Base-by-base conservation (phyloP, 164 flowering plant genomes). In the Vitis vinifera region DNA sequence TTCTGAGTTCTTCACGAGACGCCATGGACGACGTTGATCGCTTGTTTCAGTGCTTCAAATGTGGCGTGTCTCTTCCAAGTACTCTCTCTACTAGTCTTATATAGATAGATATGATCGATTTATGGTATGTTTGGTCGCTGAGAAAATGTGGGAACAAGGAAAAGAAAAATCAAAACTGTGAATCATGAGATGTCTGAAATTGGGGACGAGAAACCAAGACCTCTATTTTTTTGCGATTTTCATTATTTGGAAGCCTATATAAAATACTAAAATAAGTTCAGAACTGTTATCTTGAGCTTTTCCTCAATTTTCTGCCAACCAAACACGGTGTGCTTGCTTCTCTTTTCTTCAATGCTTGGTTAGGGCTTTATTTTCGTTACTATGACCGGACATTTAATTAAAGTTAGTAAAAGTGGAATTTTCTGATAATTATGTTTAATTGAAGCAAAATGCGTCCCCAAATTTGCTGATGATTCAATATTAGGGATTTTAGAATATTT, bases 1-100 rank as follows among this genome's bases (percentile, higher is more conserved):
- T 6, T 37, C 7, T 37, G 4, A 3, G 44, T 37, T 37, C 7
- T 37, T 37, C 7, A 3, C 44, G 7, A 16, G 31, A 47, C 31
- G 58, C 76, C 60, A 88, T 83, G 92, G 98, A 93, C 75, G 97
- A 94, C 67, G 98, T 94, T 9, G 94, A 94, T 82, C 86, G 97
- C 10, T 76, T 94, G 79, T 94, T 87, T 66, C 79, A 85, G 14
- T 92, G 98, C 83, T 94, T 94, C 87, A 92, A 92, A 70, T 94
- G 98, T 74, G 98, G 98, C 63, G 55, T 89, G 67, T 77, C 90
- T 63, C 89, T 97, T 71, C 98, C 98, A 86, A 71, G 80, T 47
- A 57, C 57, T n/a, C 62, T 60, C 23, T 62, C 75, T 15, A 55
- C 31, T 31, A 37, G 44, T 37, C 44, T 37, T 37, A 37, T 37